A percentile compares a stretch with the other conserved stretches of the same genome.
Evolutionary conservation across 2,329 filamentous ascomycete species (phyloP).

Genomic region (Didymella segeticola): DNA sequence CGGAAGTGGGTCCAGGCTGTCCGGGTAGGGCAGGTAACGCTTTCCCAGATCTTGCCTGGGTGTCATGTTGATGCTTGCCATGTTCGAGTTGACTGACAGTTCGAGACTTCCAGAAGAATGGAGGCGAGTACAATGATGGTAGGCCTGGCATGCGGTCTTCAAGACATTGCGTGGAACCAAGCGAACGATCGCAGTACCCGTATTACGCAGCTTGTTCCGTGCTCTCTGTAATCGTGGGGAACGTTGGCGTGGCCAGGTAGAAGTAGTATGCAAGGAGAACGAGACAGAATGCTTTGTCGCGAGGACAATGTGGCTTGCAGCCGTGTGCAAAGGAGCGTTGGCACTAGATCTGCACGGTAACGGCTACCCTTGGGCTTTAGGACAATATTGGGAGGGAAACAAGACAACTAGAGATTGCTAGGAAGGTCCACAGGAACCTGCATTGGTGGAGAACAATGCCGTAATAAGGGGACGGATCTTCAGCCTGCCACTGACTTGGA

Average conservation of each 20-base stretch:
- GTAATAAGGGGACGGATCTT: conserved; percentile 24
- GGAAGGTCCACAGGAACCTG: not conserved
- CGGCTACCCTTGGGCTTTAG: not conserved
- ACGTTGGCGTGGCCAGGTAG: not conserved
- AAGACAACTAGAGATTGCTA: conserved; percentile 7
- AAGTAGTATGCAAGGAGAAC: not conserved
- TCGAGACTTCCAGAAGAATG: not conserved
- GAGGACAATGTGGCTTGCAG: conserved; percentile 14
- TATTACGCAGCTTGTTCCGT: conserved; percentile 5
- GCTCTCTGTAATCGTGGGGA: conserved; percentile 4
- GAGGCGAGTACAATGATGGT: not conserved
- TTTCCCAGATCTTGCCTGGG: conserved; percentile 20
- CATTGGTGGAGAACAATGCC: conserved; percentile 4
- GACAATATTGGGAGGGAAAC: not conserved
- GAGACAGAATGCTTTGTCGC: conserved; percentile 7
- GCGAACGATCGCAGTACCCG: conserved; percentile 6
- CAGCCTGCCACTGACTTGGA: conserved; percentile 18
- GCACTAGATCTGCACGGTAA: not conserved
- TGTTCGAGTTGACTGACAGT: conserved; percentile 5
- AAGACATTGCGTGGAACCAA: conserved; percentile 26
- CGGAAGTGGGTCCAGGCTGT: conserved; percentile 43
- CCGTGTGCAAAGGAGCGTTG: conserved; percentile 10
- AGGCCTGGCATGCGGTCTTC: conserved; percentile 15
- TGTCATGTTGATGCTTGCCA: conserved; percentile 20
- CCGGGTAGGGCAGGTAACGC: conserved; percentile 28